phyloP scores from a whole-genome alignment of 208 protist genomes.

The Plasmodiophora brassicae region DNA sequence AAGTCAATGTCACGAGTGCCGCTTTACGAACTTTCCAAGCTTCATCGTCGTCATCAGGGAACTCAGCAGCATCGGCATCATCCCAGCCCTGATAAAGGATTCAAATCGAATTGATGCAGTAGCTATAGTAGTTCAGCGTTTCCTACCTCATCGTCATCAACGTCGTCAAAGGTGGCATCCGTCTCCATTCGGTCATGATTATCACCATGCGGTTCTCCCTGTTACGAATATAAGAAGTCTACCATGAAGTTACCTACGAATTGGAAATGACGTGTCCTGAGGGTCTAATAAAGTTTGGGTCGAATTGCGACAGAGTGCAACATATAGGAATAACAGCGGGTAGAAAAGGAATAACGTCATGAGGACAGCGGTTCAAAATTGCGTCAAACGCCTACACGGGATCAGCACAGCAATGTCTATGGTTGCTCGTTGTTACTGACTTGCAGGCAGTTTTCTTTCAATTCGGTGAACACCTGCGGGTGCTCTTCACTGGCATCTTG shows the following conservation, averaged over 20 bases:
- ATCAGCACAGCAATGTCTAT: neutral
- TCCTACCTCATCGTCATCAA: no score
- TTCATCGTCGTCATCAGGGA: neutral
- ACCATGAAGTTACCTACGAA: no score
- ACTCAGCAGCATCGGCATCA: neutral
- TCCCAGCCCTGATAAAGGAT: no score
- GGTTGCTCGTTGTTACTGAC: no score
- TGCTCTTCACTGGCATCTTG: no score
- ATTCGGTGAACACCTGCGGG: neutral
- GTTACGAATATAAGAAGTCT: no score
- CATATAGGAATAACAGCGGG: neutral
- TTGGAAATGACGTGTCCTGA: no score
- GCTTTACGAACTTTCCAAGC: neutral
- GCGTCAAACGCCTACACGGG: neutral
- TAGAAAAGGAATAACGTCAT: neutral
- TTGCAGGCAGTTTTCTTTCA: neutral
- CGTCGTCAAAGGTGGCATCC: neutral
- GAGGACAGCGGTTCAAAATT: neutral
- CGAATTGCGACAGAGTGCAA: neutral
- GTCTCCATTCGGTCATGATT: neutral
- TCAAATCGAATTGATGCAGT: no score
- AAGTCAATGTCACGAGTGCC: neutral
- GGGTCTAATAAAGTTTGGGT: constrained; percentile 11
- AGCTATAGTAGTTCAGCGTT: no score
- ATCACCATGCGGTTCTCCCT: neutral